Evolutionary conservation across 163 green algal species (phyloP), one percentile per base, ranked within the genome.

Genomic region (Scenedesmus sp.): DNA sequence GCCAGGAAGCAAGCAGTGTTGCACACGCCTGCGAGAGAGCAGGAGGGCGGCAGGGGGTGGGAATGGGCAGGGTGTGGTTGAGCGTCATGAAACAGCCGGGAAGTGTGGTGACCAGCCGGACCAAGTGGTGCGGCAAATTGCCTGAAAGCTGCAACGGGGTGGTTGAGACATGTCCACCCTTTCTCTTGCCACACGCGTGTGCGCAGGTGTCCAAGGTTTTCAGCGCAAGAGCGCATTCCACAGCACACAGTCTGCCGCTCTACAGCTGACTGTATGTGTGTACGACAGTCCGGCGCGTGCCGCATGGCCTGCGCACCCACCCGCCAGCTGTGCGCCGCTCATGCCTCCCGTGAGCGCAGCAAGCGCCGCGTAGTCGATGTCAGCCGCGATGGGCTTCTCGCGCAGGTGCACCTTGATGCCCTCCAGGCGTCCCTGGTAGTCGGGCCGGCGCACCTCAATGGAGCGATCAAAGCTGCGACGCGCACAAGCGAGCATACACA

Each of bases 391-490:
- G 22, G 94, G 94, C 89, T 94, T 94, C 87, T 96, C 94, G 4
- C 94, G 86, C 86, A 96, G 88, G 90, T 96, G 94, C 15, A 94
- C 90, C 91, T 98, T 95, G 81, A 99, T 93, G 22, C 97, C 96
- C 85, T 98, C 96, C 18, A 99, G 95, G 53, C 98, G 95, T 10
- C 98, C 98, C 4, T 96, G 73, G 83, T 98, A 97, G 93, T 99
- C 97, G 0, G 98, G 98, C 35, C 95, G 91, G 40, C 96, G 94
- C 26, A 98, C 95, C 76, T 97, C 93, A 82, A 99, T 96, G 88
- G 97, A 97, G 76, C 98, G 94, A 92, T 99, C 98, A 94, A 99
- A 99, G 80, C 98, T 89, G 84, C 10, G n/a, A 44, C 0, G 37
- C 18, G 37, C 6, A 30, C 2, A 16, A 33, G 65, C 5, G 15